Conservation (phyloP, 106 monocot genomes). For the Allium sativum region DNA sequence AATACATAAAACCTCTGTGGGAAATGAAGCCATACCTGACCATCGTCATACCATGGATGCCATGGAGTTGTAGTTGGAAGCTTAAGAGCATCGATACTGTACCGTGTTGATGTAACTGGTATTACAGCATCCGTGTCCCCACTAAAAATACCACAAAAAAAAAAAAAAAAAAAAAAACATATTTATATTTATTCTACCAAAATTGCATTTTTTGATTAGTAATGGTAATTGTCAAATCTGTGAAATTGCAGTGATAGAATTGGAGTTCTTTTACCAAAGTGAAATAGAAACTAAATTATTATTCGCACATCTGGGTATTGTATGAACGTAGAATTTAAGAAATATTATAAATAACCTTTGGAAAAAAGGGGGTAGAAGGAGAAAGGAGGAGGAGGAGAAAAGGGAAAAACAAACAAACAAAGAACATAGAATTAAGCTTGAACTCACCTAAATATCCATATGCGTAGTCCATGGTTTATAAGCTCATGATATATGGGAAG, state of each 20-base stretch:
- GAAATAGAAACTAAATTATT: background rate
- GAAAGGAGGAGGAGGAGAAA: background rate
- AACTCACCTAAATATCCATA: slow-evolving; percentile 95
- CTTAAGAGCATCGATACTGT: slow-evolving; percentile 64
- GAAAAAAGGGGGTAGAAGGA: background rate
- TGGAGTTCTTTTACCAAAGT: slow-evolving; percentile 8
- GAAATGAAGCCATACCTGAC: slow-evolving; percentile 36
- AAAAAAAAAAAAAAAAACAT: background rate
- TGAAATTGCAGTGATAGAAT: too few relatives aligned
- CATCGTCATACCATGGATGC: slow-evolving; percentile 92
- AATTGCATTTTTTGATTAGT: too few relatives aligned
- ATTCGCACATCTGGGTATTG: background rate
- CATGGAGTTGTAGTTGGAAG: slow-evolving; percentile 79
- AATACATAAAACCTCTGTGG: too few relatives aligned
- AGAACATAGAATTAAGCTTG: background rate
- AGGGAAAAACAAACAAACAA: background rate
- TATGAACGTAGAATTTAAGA: background rate
- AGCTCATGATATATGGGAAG: slow-evolving; percentile 68
- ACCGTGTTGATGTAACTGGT: slow-evolving; percentile 82
- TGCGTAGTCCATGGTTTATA: slow-evolving; percentile 62
- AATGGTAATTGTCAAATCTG: too few relatives aligned
- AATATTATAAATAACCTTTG: background rate
- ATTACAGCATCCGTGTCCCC: slow-evolving; percentile 95
- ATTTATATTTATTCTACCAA: too few relatives aligned
- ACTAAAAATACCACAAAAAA: slow-evolving; percentile 43